Base-by-base conservation (phyloP, 139 green algal genomes). In the Dunaliella sp. region DNA sequence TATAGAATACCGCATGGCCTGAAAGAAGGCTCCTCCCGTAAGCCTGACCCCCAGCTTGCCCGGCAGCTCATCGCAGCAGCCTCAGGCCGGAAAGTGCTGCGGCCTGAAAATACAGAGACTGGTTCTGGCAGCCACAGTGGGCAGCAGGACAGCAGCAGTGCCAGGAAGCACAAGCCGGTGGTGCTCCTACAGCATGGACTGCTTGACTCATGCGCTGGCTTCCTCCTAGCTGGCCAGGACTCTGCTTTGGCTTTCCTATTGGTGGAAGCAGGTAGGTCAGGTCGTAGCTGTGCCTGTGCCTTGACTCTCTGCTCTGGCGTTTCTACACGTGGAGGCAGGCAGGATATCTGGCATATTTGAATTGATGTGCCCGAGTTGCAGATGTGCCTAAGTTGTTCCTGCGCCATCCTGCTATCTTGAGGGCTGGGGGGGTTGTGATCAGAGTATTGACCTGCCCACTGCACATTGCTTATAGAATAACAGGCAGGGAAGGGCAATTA, bases 161-260 rank as follows among this genome's bases (percentile, higher is more conserved):
- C n/a, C 34, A 24, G 0, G 32, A 26, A 1, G 3, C 31, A n/a
- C 37, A 72, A 26, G 37, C 90, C 94, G 1, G 88, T 92, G 2
- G 95, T 97, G 28, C 87, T 96, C 28, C 87, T 98, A 34, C 91
- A 95, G 88, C 95, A 98, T 84, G 95, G 93, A 0, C 87, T 98
- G 34, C 90, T 98, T 74, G 95, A 97, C 83, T 93, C 84, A 28
- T 90, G 83, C 31, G 95, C 95, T 0, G 93, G 92, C 34, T 98
- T 90, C 84, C 91, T 96, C 36, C 83, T 96, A 36, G 96, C 97
- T 58, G 91, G 91, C 0, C 90, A 89, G 0, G 65, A 85, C 0
- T 32, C 88, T 32, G 94, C 89, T 80, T 85, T 98, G 79, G 95
- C 85, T 0, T 95, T 97, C 59, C 75, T 96, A 1, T 87, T 98